Base-by-base conservation (phyloP, 805 yeast species). In the Kluyveromyces aestuarii region DNA sequence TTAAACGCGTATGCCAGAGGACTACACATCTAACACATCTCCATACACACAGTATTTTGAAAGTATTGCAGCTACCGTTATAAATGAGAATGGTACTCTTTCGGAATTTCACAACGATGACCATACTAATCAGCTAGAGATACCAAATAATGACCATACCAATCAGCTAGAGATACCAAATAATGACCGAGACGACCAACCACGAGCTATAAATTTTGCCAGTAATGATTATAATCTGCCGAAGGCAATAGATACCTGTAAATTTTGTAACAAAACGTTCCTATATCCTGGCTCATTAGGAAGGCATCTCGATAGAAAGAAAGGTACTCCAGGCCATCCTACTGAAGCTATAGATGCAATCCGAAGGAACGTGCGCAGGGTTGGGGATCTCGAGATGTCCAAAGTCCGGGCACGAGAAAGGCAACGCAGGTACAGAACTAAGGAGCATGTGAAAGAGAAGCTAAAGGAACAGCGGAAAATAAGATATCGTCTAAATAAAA, bases 251-350 rank as follows among this genome's bases (percentile, higher is more conserved):
- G 43, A 40, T 19, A 21, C 30, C 13, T 79, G 84, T 58, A 68
- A 68, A 0, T 79, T 77, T 56, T 80, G 85, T 55, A 75, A 75
- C 1, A 68, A 72, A 49, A 66, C 72, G 1, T 81, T 80, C 58
- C 71, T 79, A 2, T 78, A 77, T 50, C 76, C 79, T 7, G 82
- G 84, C 1, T 76, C 82, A 0, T 64, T 79, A 48, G 84, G 84
- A 1, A 66, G 85, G 36, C 85, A 80, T 58, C 59, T 81, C 40
- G 84, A 81, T 55, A 59, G 69, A 41, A 73, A 77, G 51, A 75
- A 76, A 47, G 85, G 84, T 1, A 71, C 79, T 9, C 57, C 68
- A 1, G 48, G 62, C 14, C 85, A 80, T 52, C 84, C 84, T 0
- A 58, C 65, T 1, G 76, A 71, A 2, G 66, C 70, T 39, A 76